Evolutionary conservation across 176 grass and related monocot species (phyloP).

Genomic region (Triticum timopheevii): DNA sequence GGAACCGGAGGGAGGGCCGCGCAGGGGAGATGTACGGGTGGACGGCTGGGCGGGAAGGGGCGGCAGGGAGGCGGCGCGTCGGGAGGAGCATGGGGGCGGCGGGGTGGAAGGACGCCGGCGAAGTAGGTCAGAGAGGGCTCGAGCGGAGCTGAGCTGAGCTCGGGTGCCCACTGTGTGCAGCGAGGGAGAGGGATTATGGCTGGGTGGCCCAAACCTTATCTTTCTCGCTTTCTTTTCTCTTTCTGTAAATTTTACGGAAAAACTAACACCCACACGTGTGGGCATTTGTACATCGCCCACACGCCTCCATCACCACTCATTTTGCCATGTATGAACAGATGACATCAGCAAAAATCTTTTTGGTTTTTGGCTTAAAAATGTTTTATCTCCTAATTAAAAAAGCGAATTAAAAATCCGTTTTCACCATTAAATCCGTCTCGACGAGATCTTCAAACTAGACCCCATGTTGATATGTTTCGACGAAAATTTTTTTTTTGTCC

Average conservation of each 20-base stretch:
- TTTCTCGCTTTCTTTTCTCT: not conserved
- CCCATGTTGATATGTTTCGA: too few relatives aligned
- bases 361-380: too few relatives aligned
- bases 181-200: not conserved
- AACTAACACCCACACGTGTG: too few relatives aligned
- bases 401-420: too few relatives aligned
- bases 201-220: constrained; percentile 2
- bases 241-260: not conserved
- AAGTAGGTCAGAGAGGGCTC: not conserved
- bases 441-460: too few relatives aligned
- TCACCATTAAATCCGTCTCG: too few relatives aligned
- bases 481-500: too few relatives aligned
- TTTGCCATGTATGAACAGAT: too few relatives aligned
- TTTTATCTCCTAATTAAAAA: too few relatives aligned
- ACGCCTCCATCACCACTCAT: too few relatives aligned
- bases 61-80: not conserved
- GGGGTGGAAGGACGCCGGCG: not conserved
- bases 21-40: not conserved
- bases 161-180: not conserved
- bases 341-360: too few relatives aligned
- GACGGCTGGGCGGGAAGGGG: not conserved
- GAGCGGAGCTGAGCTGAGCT: not conserved
- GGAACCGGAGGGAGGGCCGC: not conserved
- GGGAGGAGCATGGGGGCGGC: not conserved
- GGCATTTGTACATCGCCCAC: too few relatives aligned